Conservation (phyloP, 73 alveolate species). For the Paramecium caudatum region DNA sequence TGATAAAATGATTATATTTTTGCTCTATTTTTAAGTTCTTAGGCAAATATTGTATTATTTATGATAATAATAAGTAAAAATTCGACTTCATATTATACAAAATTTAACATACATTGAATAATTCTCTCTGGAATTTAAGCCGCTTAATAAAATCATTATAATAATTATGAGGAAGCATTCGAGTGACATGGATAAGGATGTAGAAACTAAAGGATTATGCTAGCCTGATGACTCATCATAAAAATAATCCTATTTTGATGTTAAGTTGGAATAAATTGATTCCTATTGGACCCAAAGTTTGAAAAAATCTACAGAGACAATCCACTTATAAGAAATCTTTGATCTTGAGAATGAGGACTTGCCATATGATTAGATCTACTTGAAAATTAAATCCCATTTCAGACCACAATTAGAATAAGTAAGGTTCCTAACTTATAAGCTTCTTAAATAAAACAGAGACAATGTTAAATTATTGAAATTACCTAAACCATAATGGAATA, state of each 20-base stretch:
- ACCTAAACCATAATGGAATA: not conserved
- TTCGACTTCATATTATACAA: no score
- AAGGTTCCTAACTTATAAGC: not conserved
- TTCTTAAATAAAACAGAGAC: not conserved
- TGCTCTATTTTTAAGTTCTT: not conserved
- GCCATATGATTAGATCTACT: not conserved
- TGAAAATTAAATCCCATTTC: not conserved
- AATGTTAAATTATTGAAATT: constrained; percentile 8
- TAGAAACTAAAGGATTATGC: no score
- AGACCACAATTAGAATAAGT: constrained; percentile 23
- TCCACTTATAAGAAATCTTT: not conserved
- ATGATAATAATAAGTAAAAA: no score
- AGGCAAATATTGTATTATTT: no score
- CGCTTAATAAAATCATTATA: no score
- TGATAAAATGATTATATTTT: not conserved
- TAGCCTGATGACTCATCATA: no score
- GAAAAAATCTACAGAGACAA: not conserved
- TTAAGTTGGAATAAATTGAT: constrained; percentile 2
- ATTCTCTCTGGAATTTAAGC: no score
- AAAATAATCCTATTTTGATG: no score
- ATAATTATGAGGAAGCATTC: no score
- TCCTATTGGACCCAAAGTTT: constrained; percentile 25
- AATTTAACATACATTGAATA: no score
- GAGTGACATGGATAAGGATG: no score
- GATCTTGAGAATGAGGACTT: not conserved